These are phyloP conservation scores for Metschnikowia colocasiae DNA, from an alignment of 805 yeast species.

Conservation along the genomic window DNA sequence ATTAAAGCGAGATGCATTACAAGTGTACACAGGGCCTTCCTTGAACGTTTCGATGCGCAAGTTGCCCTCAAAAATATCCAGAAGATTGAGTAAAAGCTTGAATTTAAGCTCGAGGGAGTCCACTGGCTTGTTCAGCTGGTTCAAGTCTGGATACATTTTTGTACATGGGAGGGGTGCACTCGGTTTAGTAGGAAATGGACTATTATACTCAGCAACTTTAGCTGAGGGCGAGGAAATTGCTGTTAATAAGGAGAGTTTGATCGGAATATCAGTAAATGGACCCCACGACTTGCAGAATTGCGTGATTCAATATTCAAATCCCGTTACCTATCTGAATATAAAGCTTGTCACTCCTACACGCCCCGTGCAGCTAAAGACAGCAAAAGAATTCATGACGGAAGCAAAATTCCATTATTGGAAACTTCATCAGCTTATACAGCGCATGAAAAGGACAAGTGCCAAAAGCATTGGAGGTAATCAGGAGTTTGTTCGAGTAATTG, in stretches of 20 bases:
- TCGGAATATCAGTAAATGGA: conserved; percentile 52
- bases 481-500: conserved; percentile 47
- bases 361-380: conserved; percentile 9
- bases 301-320: conserved; percentile 23
- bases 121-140: conserved; percentile 41
- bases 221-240: conserved; percentile 46
- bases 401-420: conserved; percentile 14
- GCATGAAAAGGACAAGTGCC: background rate
- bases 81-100: conserved; percentile 26
- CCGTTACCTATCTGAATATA: conserved; percentile 7
- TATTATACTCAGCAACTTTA: conserved; percentile 46
- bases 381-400: conserved; percentile 10
- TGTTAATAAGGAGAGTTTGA: conserved; percentile 42
- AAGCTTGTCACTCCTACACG: conserved; percentile 13
- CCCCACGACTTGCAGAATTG: conserved; percentile 43
- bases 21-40: conserved; percentile 53
- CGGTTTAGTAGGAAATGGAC: conserved; percentile 53
- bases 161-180: conserved; percentile 57
- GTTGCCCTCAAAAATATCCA: conserved; percentile 40
- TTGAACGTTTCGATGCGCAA: conserved; percentile 35
- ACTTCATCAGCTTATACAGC: conserved; percentile 2
- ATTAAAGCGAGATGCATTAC: conserved; percentile 44
- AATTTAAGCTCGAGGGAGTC: conserved; percentile 21
- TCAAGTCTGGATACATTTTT: conserved; percentile 42
- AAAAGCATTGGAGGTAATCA: conserved; percentile 29